Conservation (phyloP, 345 rosid species). For the Diplotaxis tenuifolia region DNA sequence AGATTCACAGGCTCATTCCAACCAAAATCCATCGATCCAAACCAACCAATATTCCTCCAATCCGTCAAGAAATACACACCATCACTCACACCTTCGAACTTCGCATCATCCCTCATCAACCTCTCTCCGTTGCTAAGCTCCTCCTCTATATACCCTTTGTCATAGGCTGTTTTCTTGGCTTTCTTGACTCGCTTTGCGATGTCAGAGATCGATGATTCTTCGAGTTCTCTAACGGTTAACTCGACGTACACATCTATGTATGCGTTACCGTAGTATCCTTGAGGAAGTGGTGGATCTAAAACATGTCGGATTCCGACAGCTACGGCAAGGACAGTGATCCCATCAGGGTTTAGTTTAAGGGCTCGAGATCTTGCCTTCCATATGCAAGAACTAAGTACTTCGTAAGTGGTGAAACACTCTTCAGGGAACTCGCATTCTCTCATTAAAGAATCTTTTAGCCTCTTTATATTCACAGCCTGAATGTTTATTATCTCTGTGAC, state of each 20-base stretch:
- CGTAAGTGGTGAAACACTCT: constrained; percentile 42
- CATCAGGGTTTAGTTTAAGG: constrained; percentile 33
- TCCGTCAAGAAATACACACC: constrained; percentile 39
- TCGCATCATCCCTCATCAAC: not conserved
- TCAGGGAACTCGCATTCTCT: constrained; percentile 2
- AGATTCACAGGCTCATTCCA: constrained; percentile 42
- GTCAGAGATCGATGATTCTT: constrained; percentile 33
- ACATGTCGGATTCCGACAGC: constrained; percentile 39
- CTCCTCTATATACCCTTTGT: constrained; percentile 12
- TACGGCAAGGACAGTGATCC: constrained; percentile 25
- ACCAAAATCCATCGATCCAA: constrained; percentile 41
- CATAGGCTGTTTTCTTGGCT: constrained; percentile 22
- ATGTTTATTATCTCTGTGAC: constrained; percentile 8
- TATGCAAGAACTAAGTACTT: constrained; percentile 41
- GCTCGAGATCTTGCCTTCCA: constrained; percentile 51
- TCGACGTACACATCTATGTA: constrained; percentile 33
- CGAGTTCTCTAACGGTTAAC: constrained; percentile 37
- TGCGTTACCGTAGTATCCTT: constrained; percentile 48
- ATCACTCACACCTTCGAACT: constrained; percentile 27
- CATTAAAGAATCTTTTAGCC: constrained; percentile 2
- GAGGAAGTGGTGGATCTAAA: constrained; percentile 41
- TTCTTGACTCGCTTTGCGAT: constrained; percentile 33
- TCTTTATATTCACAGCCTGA: not conserved
- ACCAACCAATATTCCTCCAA: constrained; percentile 36
- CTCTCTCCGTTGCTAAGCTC: constrained; percentile 28